Base-by-base conservation (phyloP, 1,284 basidiomycete species). In the Pseudozyma flocculosa region DNA sequence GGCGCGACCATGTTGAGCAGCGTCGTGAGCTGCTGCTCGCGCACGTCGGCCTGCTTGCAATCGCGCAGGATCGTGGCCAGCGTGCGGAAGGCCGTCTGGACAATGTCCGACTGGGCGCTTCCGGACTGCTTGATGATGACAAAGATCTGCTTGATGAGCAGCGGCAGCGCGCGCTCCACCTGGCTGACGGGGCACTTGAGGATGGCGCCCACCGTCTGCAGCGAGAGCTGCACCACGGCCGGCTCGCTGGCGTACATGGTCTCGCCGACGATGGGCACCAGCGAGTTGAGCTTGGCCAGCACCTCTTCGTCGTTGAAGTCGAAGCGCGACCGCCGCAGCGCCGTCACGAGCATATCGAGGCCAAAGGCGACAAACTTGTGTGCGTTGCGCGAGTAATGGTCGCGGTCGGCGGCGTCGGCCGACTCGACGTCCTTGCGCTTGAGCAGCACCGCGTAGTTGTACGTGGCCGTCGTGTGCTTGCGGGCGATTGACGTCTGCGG, bases 361-460 rank as follows among this genome's bases (percentile, higher is more conserved):
- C 95, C 95, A 64, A 98, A 92, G 2, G 85, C 84, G 43, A 97
- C 86, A 70, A 98, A 98, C 49, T 90, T 92, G 75, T 76, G 70
- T 7, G 90, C 93, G 41, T 76, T 54, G 71, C 75, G 68, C 69
- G 68, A 52, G 78, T 53, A 79, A 82, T 58, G 78, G 78, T 73
- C 67, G 48, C 65, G 43, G 72, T 72, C 66, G 74, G 79, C 44
- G 36, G 50, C 40, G 1, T 36, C 46, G 34, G 57, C 57, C 19
- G 57, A 51, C 41, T 75, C 74, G 18, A 72, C 68, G 11, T 65
- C 62, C 50, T 68, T 70, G 45, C 72, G 67, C 57, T 73, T 71
- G 40, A 63, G 48, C 34, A 67, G 58, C 29, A 70, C 67, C 2
- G 56, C 48, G 15, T 58, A 57, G 43, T 59, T 60, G 48, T 64